phyloP scores from a whole-genome alignment of 2,329 filamentous ascomycete species.

The Penicillium crustosum region DNA sequence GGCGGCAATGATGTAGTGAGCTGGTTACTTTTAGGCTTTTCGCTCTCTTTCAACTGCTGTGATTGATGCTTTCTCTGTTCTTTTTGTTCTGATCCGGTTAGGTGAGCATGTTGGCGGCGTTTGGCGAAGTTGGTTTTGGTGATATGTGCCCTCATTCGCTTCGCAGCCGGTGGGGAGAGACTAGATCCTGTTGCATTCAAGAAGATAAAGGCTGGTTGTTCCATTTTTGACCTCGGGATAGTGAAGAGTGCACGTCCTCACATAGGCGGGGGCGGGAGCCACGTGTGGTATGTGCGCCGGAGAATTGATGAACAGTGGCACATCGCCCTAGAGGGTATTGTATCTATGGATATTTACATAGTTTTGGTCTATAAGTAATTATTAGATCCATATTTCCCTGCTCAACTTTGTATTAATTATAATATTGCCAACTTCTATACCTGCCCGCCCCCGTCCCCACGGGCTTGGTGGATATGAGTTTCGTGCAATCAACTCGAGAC shows the following conservation, averaged over 20 bases:
- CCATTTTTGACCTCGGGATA: neutral
- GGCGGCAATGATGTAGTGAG: neutral
- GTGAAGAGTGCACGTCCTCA: neutral
- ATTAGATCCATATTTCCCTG: neutral
- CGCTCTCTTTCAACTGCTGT: neutral
- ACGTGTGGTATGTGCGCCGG: slow-evolving; percentile 4
- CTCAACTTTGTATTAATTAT: too few species aligned
- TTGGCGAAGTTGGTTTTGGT: neutral
- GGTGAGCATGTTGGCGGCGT: neutral
- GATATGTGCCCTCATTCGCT: neutral
- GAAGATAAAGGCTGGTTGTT: neutral
- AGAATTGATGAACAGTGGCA: neutral
- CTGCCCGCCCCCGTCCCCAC: too few species aligned
- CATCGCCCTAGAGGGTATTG: neutral
- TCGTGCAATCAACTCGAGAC: neutral
- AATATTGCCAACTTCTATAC: too few species aligned
- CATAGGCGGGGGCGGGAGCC: neutral
- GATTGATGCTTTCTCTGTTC: neutral
- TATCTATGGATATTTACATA: too few species aligned
- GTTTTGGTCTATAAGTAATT: too few species aligned
- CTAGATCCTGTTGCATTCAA: neutral
- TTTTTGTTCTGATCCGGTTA: neutral
- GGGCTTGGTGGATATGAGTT: neutral
- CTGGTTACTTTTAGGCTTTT: neutral
- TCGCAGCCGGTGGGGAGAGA: neutral